phyloP scores from a whole-genome alignment of 2,329 filamentous ascomycete genomes.

The Neofusicoccum ribis region DNA sequence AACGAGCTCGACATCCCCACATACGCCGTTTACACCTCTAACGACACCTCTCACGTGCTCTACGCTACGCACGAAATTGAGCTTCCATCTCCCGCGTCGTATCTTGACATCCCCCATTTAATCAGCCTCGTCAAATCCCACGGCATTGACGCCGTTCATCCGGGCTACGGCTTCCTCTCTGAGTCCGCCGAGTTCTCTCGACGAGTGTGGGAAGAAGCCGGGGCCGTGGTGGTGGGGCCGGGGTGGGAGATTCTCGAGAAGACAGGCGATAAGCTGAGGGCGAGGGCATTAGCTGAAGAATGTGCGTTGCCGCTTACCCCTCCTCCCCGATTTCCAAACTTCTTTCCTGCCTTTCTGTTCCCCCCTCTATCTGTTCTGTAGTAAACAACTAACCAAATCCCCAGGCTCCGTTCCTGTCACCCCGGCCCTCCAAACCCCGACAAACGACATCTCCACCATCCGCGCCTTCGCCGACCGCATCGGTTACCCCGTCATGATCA shows the following conservation, averaged over 20 bases:
- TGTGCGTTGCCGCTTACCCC: constrained; percentile 35
- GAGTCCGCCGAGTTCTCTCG: constrained; percentile 55
- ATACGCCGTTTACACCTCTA: constrained; percentile 55
- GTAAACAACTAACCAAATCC: not conserved
- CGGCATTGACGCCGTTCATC: constrained; percentile 57
- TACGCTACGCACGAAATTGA: constrained; percentile 53
- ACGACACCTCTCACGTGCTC: constrained; percentile 57
- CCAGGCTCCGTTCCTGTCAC: constrained; percentile 51
- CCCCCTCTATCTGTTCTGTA: not conserved
- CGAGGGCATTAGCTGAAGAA: constrained; percentile 52
- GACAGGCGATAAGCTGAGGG: constrained; percentile 59
- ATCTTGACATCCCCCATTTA: constrained; percentile 54
- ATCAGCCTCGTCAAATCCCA: constrained; percentile 51
- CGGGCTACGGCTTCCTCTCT: constrained; percentile 64
- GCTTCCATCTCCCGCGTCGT: constrained; percentile 53
- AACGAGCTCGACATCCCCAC: constrained; percentile 60
- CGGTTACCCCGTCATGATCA: constrained; percentile 61
- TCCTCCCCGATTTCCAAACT: no score
- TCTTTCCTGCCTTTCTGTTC: not conserved
- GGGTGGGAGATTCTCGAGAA: constrained; percentile 57
- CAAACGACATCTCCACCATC: constrained; percentile 45
- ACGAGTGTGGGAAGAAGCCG: constrained; percentile 51
- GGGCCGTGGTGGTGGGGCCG: constrained; percentile 54
- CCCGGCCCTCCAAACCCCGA: constrained; percentile 49
- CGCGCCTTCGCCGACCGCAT: constrained; percentile 58